Percentiles rank a stretch among this genome's conserved stretches.
Evolutionary conservation across 176 grass and related monocot genomes (phyloP).

Genomic region (Canna indica): DNA sequence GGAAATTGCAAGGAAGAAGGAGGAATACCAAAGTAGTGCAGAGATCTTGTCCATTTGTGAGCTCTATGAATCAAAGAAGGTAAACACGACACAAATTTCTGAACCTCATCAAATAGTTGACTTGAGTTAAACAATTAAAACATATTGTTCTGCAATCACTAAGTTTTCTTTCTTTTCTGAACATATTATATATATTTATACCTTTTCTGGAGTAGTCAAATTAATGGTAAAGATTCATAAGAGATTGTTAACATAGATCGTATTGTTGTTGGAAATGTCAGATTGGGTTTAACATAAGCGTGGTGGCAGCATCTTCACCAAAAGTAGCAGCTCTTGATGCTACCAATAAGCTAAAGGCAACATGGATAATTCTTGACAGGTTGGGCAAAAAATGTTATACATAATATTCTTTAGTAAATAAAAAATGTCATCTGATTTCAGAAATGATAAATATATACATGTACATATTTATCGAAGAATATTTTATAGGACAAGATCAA

Average conservation of each 20-base stretch:
- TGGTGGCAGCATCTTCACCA: constrained; percentile 13
- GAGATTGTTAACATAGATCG: not conserved
- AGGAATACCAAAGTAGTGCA: constrained; percentile 11
- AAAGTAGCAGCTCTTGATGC: too few relatives aligned
- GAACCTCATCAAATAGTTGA: not conserved
- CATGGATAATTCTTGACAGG: constrained; percentile 26
- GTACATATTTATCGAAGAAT: too few relatives aligned
- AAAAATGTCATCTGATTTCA: too few relatives aligned
- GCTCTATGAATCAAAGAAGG: constrained; percentile 10
- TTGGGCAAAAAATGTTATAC: not conserved
- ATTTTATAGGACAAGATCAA: too few relatives aligned
- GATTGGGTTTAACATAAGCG: constrained; percentile 7
- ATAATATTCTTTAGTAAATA: not conserved
- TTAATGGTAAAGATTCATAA: too few relatives aligned
- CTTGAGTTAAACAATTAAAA: too few relatives aligned
- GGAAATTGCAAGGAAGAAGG: constrained; percentile 2
- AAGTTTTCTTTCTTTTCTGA: too few relatives aligned
- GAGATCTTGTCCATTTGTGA: constrained; percentile 1
- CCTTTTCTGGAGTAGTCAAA: too few relatives aligned
- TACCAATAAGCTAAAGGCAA: constrained; percentile 11
- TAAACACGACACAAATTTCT: too few relatives aligned
- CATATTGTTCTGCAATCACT: too few relatives aligned
- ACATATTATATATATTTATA: too few relatives aligned
- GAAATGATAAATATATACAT: too few relatives aligned
- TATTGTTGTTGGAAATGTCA: not conserved